These are phyloP conservation scores for Amanita thiersii DNA, from an alignment of 768 basidiomycete genomes.

Conservation along the genomic window DNA sequence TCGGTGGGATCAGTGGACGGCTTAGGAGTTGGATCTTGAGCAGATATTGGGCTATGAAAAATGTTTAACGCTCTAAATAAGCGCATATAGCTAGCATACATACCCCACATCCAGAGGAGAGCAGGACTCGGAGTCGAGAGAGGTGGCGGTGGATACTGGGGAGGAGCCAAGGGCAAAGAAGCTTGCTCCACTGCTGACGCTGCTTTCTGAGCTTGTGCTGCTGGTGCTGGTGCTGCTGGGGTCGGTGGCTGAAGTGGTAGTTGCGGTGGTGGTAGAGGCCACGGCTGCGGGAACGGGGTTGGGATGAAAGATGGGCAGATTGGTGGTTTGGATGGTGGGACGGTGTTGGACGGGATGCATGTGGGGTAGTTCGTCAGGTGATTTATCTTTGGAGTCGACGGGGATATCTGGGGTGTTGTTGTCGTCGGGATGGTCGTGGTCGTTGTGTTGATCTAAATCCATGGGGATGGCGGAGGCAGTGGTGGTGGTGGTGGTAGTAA, in stretches of 20 bases:
- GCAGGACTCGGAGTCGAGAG: constrained; percentile 1
- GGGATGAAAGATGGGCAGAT: constrained; percentile 6
- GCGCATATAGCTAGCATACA: constrained; percentile 4
- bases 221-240: not conserved
- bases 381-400: constrained; percentile 19
- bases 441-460: no score
- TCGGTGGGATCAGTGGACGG: not conserved
- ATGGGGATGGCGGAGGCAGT: constrained; percentile 9
- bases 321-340: constrained; percentile 10
- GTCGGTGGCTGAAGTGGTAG: not conserved
- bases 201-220: not conserved
- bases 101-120: not conserved
- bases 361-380: constrained; percentile 29
- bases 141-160: constrained; percentile 1
- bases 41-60: not conserved
- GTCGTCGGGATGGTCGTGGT: constrained; percentile 12
- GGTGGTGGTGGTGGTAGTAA: constrained; percentile 8
- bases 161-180: constrained; percentile 1
- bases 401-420: constrained; percentile 12
- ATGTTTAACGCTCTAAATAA: not conserved
- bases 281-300: constrained; percentile 10
- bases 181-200: not conserved
- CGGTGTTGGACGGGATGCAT: constrained; percentile 50
- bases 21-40: not conserved
- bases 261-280: constrained; percentile 1